A percentile compares a stretch with the other conserved stretches of the same genome.
Evolutionary conservation across 768 basidiomycete species (phyloP).

Genomic region (Russula dissimulans): DNA sequence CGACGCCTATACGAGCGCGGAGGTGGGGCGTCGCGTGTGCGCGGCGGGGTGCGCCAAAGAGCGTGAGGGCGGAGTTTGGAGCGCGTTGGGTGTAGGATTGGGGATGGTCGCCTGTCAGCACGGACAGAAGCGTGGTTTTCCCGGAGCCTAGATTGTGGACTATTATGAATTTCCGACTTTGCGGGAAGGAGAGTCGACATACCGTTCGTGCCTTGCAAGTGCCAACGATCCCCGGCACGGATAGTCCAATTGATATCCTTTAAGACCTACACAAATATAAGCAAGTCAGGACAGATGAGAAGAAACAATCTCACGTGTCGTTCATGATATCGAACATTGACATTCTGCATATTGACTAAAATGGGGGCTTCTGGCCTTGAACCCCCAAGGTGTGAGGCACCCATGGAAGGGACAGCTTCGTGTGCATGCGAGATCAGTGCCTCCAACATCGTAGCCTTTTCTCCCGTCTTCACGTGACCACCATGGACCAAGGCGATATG

Average conservation of each 20-base stretch:
- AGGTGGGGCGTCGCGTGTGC: constrained; percentile 60
- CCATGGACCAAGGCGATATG: constrained; percentile 50
- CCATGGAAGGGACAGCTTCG: not conserved
- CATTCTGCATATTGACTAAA: constrained; percentile 53
- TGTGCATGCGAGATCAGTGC: not conserved
- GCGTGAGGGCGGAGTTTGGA: constrained; percentile 34
- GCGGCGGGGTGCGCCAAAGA: constrained; percentile 56
- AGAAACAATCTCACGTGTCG: constrained; percentile 18
- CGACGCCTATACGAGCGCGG: constrained; percentile 60
- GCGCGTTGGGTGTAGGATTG: constrained; percentile 73
- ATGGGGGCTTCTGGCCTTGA: constrained; percentile 25
- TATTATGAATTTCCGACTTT: not conserved
- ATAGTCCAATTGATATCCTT: constrained; percentile 76
- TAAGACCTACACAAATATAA: constrained; percentile 46
- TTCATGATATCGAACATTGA: constrained; percentile 63
- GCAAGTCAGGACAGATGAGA: not conserved
- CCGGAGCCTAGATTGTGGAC: constrained; percentile 44
- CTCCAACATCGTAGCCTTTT: constrained; percentile 36
- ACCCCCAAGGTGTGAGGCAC: not conserved
- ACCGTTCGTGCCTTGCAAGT: constrained; percentile 87
- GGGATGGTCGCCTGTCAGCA: constrained; percentile 91
- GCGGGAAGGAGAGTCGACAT: constrained; percentile 7
- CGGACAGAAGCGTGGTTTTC: constrained; percentile 29
- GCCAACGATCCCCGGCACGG: constrained; percentile 76
- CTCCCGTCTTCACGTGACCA: constrained; percentile 43